Evolutionary conservation across 495 filamentous ascomycete species (phyloP), one percentile per base, ranked within the genome.

Genomic region (Physcia stellaris): DNA sequence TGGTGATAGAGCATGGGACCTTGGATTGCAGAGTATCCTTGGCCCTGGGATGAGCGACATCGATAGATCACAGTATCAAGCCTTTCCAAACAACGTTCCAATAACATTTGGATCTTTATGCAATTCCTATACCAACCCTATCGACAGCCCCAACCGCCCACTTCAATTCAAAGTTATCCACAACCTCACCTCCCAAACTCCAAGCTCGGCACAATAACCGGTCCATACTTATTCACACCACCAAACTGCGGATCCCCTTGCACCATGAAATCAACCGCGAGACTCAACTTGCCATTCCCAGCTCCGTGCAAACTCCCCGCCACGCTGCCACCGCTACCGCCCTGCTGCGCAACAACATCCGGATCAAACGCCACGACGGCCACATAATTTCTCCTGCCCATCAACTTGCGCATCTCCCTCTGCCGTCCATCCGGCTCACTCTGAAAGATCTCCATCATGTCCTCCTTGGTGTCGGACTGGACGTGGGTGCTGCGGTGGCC

Each of bases 381-480:
- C n/a, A 86, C 80, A 47, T 96, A 98, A 48, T 95, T 96, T 24
- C 90, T 62, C 19, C 92, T 60, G 3, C 75, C 85, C 90, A 96
- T 96, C 24, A 98, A 68, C 50, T 85, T 81, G 55, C 83, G 83
- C 46, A 81, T 63, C 59, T 98, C 90, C 18, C 92, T 67, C 1
- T 75, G 61, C 20, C 73, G 63, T 11, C 92, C 87, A 35, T 73
- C 80, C 13, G 88, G 82, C 49, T 98, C 90, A 6, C 70, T 78
- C 54, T 87, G 79, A 70, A 98, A 98, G 46, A 98, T 84, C 62
- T 98, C 90, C 77, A 96, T 86, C 90, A 98, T 98, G 55, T 98
- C 90, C 59, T 98, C 90, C 57, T 98, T 98, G 26, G 90, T 98
- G 53, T 98, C 90, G 17, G 60, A 60, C 0, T 64, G 63, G 33